Base-by-base conservation (phyloP, 805 yeast genomes). In the Monosporozyma yasuniensis region DNA sequence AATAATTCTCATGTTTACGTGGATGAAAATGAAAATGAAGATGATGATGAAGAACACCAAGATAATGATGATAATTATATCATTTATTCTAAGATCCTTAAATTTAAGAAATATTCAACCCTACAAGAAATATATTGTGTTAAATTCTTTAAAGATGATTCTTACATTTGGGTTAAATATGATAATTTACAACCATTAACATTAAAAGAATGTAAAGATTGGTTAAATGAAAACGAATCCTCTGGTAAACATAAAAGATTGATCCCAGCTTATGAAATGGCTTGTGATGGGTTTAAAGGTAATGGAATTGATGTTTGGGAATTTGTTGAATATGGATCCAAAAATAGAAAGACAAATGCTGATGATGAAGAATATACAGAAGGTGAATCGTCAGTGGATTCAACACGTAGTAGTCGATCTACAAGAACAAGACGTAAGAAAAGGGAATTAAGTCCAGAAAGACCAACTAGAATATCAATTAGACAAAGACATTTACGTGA, bases 201-300 rank as follows among this genome's bases (percentile, higher is more conserved):
- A 6, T 27, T 49, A 5, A 57, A 57, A 18, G 60, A 59, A 16
- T 61, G 65, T 46, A 50, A 59, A 19, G 42, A 48, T 9, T 59
- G 67, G 65, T 44, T 63, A 44, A 41, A 54, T 30, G 72, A 73
- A 21, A 83, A 87, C 81, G 28, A 50, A 22, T 23, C 47, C 4
- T 38, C 43, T 5, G 61, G 61, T 18, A 64, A 63, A 39, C 65
- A 82, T 38, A 57, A 80, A 49, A 78, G 72, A 35, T 60, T 73
- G 22, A 66, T 67, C 14, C 75, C 71, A 2, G 74, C 74, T 19
- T 76, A 82, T 32, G 67, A 74, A 47, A 75, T 69, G 50, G 86
- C 87, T 0, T 60, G 80, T 44, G 72, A 58, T 16, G 50, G 48
- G 3, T 42, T 53, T 19, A 57, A 76, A 3, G 66, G 58, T 18